Evolutionary conservation across 2,329 filamentous ascomycete species (phyloP).

Genomic region (Rhynchosporium graminicola): DNA sequence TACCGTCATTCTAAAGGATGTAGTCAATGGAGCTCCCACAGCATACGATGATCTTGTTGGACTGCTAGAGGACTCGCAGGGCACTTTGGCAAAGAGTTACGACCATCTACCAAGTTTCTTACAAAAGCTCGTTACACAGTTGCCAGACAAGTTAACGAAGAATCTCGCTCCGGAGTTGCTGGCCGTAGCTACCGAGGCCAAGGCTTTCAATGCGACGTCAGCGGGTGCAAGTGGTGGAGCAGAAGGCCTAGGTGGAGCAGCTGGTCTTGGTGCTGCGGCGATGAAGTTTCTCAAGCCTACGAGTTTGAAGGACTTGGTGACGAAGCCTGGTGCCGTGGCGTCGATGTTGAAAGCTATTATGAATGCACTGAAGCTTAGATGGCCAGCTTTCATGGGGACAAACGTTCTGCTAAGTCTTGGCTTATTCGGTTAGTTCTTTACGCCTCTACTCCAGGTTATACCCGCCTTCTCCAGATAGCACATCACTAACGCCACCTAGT

Average conservation of each 20-base stretch:
- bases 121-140: constrained; percentile 80
- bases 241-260: constrained; percentile 46
- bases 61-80: constrained; percentile 62
- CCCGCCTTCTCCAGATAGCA: constrained; percentile 17
- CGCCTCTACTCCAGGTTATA: background rate
- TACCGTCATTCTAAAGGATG: constrained; percentile 86
- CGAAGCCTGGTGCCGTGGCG: constrained; percentile 83
- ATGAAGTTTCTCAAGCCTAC: constrained; percentile 70
- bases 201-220: constrained; percentile 39
- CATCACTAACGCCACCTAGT: constrained; percentile 47
- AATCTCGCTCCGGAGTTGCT: constrained; percentile 79
- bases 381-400: constrained; percentile 87
- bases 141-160: constrained; percentile 79
- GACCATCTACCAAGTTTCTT: constrained; percentile 74
- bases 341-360: constrained; percentile 88
- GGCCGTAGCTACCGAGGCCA: constrained; percentile 75
- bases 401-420: constrained; percentile 90
- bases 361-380: constrained; percentile 80
- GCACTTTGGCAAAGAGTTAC: constrained; percentile 59
- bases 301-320: constrained; percentile 76
- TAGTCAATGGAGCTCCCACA: constrained; percentile 89
- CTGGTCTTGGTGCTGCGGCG: constrained; percentile 44
- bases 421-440: constrained; percentile 72
- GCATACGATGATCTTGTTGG: constrained; percentile 83
- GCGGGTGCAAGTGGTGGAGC: constrained; percentile 34